Conservation (phyloP, 306 rosid genomes). For the Prinsepia uniflora region DNA sequence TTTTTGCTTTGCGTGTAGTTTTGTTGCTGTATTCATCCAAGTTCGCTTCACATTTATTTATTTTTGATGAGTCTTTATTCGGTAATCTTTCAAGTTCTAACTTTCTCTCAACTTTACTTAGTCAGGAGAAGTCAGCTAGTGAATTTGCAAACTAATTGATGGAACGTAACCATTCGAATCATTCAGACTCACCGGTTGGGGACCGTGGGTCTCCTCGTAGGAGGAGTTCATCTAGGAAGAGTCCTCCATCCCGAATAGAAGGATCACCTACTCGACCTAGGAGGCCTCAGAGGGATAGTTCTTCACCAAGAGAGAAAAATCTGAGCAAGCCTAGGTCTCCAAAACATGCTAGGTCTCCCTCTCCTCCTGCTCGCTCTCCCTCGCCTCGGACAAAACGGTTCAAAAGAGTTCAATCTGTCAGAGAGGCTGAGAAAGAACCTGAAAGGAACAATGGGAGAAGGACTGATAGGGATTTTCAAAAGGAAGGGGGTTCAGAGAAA, state of each 20-base stretch:
- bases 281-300: constrained; percentile 24
- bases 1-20: not conserved
- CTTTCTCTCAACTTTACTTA: not conserved
- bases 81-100: not conserved
- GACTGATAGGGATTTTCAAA: constrained; percentile 19
- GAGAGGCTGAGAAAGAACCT: constrained; percentile 29
- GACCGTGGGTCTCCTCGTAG: constrained; percentile 19
- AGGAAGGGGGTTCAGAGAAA: constrained; percentile 50
- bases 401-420: constrained; percentile 41
- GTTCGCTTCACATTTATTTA: not conserved
- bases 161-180: constrained; percentile 22
- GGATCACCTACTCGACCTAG: constrained; percentile 43
- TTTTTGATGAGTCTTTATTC: not conserved
- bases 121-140: not conserved
- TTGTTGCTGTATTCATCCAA: not conserved
- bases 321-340: constrained; percentile 25
- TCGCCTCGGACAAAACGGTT: constrained; percentile 58
- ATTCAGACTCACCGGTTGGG: constrained; percentile 24
- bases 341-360: constrained; percentile 26
- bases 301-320: constrained; percentile 36
- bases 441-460: constrained; percentile 27
- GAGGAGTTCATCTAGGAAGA: constrained; percentile 23
- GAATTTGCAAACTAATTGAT: constrained; percentile 13
- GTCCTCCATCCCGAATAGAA: constrained; percentile 38
- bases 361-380: constrained; percentile 42